phyloP scores from a whole-genome alignment of 441 rosid genomes.

The Mallotus repandus region DNA sequence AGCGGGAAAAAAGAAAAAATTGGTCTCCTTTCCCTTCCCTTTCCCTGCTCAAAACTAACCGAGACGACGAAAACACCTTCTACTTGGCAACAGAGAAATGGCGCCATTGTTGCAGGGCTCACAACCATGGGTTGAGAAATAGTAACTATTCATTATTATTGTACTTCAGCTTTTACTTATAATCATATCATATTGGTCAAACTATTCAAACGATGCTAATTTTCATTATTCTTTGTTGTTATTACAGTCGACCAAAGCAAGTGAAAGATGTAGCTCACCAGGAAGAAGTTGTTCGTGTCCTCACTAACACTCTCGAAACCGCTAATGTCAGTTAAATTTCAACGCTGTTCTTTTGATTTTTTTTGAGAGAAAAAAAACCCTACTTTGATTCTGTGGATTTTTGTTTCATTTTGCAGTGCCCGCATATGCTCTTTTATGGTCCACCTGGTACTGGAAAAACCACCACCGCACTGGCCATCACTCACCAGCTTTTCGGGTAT shows the following conservation, averaged over 20 bases:
- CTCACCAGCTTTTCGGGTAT: conserved; percentile 89
- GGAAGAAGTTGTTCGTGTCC: conserved; percentile 97
- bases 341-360: too few species aligned
- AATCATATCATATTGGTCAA: background rate
- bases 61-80: too few species aligned
- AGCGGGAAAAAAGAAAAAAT: too few species aligned
- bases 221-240: background rate
- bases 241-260: conserved; percentile 75
- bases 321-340: conserved; percentile 39
- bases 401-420: conserved; percentile 48
- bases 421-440: conserved; percentile 96
- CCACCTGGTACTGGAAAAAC: conserved; percentile 97
- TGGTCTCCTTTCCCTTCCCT: too few species aligned
- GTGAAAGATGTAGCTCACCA: conserved; percentile 95
- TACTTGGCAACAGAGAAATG: conserved; percentile 35
- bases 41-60: too few species aligned
- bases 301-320: conserved; percentile 91
- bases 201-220: background rate
- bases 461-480: conserved; percentile 91
- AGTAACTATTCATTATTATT: conserved; percentile 35
- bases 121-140: conserved; percentile 98
- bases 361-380: conserved; percentile 30
- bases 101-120: conserved; percentile 85
- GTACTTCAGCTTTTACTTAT: too few species aligned
- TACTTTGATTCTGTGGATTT: conserved; percentile 14